Evolutionary conservation across 176 grass and related monocot species (phyloP).

Genomic region (Pontederia crassipes): DNA sequence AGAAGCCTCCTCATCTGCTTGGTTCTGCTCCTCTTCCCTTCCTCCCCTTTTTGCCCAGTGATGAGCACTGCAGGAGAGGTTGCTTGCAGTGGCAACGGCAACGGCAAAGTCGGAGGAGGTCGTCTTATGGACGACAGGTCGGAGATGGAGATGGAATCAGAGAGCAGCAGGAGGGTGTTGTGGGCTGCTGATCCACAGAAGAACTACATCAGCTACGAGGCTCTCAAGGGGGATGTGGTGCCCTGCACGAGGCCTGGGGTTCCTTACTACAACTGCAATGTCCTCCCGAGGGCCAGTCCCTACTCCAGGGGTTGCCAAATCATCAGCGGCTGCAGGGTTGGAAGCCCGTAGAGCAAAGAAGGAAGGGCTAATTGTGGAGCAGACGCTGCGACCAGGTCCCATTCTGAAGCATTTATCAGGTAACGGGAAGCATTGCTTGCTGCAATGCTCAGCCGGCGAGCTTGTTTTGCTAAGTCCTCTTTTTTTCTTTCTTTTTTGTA

Average conservation of each 20-base stretch:
- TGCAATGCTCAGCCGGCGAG: too few species aligned
- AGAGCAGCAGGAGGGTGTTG: conserved; percentile 42
- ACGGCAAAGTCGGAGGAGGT: not conserved
- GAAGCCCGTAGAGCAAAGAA: not conserved
- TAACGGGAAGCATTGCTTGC: too few species aligned
- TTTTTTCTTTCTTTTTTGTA: too few species aligned
- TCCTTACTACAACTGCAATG: conserved; percentile 93
- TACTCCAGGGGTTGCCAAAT: conserved; percentile 78
- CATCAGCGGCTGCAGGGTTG: conserved; percentile 53
- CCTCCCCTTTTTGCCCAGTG: not conserved
- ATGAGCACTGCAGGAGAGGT: not conserved
- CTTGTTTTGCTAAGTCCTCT: too few species aligned
- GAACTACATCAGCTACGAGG: conserved; percentile 88
- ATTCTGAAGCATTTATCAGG: too few species aligned
- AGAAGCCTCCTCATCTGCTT: too few species aligned
- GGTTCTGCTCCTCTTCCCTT: too few species aligned
- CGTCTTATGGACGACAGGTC: not conserved
- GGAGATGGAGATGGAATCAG: conserved; percentile 47
- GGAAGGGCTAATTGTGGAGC: not conserved
- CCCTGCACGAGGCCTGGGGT: conserved; percentile 69
- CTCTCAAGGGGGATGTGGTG: conserved; percentile 71
- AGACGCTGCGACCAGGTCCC: too few species aligned
- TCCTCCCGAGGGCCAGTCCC: conserved; percentile 56
- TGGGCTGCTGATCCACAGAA: conserved; percentile 14
- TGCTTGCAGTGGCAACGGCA: not conserved